Base-by-base conservation (phyloP, 805 yeast genomes). In the Wickerhamomyces alni region DNA sequence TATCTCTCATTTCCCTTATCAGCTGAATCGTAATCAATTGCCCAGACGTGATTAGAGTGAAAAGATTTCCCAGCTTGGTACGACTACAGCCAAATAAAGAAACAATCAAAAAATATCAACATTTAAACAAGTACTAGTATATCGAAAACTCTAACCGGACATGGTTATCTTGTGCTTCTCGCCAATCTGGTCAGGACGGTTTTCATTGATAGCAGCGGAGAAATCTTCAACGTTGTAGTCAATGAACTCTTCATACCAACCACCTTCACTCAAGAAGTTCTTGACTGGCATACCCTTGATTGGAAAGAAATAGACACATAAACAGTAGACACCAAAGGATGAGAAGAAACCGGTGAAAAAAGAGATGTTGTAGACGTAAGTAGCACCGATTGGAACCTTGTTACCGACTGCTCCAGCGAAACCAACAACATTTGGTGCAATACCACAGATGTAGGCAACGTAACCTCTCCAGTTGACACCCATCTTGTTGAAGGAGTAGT, bases 381-480 rank as follows among this genome's bases (percentile, higher is more conserved):
- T 74, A 10, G 95, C 95, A 25, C 91, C 95, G 35, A 66, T 64
- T 22, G 95, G 94, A 13, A 87, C 94, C 43, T 68, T 72, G n/a
- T 79, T 74, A 30, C 81, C 85, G 18, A 85, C 78, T 9, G 88
- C 87, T 46, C 95, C 87, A 7, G 82, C 91, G 51, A 87, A 87
- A 2, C 96, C 96, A 17, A 83, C 84, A 54, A 88, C 80, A 54
- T 87, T 87, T 33, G 95, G 93, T 27, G 78, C 65, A 43, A 88
- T 80, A 40, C 95, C 95, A 48, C 80, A 70, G 47, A 87, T 59
- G 58, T 88, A 87, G 1, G 95, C 93, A 25, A 70, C 76, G 48
- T 75, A 79, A 2, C 91, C 96, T 58, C 95, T 72, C 93, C 94
- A 85, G 57, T 87, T 86, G 59, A 76, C 51, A 30, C 96, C 96